These are phyloP conservation scores for Theileria sp. DNA, from an alignment of 169 alveolate species.

Conservation along the genomic window DNA sequence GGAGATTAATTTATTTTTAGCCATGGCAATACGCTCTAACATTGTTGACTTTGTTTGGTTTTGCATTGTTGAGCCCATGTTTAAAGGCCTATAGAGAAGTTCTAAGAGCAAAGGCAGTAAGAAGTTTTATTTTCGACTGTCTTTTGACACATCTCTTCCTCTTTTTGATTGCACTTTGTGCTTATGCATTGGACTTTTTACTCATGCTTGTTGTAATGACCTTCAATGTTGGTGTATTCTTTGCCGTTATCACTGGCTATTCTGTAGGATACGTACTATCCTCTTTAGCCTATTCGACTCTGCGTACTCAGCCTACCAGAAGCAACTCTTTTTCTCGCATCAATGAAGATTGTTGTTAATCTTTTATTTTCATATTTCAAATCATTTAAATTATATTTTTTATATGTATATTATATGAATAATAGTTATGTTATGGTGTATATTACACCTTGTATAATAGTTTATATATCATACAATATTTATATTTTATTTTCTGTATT, in stretches of 20 bases:
- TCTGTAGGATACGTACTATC: conserved; percentile 70
- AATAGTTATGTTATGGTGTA: not conserved
- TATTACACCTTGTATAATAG: not conserved
- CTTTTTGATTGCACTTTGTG: conserved; percentile 56
- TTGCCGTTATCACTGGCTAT: conserved; percentile 67
- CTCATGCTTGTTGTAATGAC: conserved; percentile 76
- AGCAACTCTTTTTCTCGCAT: not conserved
- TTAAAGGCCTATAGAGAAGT: conserved; percentile 26
- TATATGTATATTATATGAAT: no score
- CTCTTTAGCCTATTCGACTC: conserved; percentile 16
- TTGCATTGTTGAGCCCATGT: conserved; percentile 17
- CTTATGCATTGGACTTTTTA: conserved; percentile 65
- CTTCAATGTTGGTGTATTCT: conserved; percentile 72
- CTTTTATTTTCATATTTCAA: not conserved
- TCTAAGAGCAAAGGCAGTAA: not conserved
- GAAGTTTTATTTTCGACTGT: conserved; percentile 9
- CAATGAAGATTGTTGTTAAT: conserved; percentile 51
- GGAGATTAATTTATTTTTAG: not conserved
- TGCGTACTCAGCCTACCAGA: not conserved
- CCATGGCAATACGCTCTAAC: conserved; percentile 24
- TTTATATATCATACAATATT: not conserved
- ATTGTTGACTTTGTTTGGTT: not conserved
- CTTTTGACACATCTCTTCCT: conserved; percentile 26
- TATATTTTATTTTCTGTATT: not conserved
- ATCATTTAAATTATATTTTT: no score